Evolutionary conservation across 495 filamentous ascomycete species (phyloP), one percentile per base, ranked within the genome.

Genomic region (Xylaria grammica): DNA sequence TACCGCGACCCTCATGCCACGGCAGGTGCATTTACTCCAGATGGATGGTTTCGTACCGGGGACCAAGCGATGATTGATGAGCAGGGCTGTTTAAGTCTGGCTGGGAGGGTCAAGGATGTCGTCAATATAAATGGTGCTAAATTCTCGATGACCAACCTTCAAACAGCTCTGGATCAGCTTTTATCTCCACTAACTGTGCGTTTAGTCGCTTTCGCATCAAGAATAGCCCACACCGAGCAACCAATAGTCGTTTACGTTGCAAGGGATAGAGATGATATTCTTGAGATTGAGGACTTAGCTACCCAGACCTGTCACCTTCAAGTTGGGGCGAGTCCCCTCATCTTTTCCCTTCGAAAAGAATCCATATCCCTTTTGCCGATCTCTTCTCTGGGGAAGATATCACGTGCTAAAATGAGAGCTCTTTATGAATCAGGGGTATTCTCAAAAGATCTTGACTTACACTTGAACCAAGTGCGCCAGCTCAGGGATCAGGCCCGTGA

Each of bases 21-120:
- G 5, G 71, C 60, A 2, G 74, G 84, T 22, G 76, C 87, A 0
- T 85, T 90, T 53, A 86, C 84, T 1, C 17, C 48, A 0, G 88
- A 91, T 61, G 87, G 88, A 2, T 92, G 86, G 83, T 90, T 91
- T 75, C 81, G 82, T 45, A 91, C 89, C 1, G 89, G 89, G 1
- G 90, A 91, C 63, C 76, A 79, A 30, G 88, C 65, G 5, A 73
- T 74, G 36, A 61, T 85, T 17, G 84, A 85, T 69, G 50, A 57
- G 8, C 70, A 82, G 9, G 84, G 83, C 22, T 82, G 85, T 55
- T 75, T 87, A 26, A 76, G 78, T 63, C 76, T 89, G 38, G 82
- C 78, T 15, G 86, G 86, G 15, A 78, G 86, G 24, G 78, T 78
- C 64, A 87, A 87, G 72, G 86, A 88, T 58, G 74, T 86, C 22